Evolutionary conservation across 306 rosid genomes (phyloP), one percentile per base, ranked within the genome.

Genomic region (Prinsepia uniflora): DNA sequence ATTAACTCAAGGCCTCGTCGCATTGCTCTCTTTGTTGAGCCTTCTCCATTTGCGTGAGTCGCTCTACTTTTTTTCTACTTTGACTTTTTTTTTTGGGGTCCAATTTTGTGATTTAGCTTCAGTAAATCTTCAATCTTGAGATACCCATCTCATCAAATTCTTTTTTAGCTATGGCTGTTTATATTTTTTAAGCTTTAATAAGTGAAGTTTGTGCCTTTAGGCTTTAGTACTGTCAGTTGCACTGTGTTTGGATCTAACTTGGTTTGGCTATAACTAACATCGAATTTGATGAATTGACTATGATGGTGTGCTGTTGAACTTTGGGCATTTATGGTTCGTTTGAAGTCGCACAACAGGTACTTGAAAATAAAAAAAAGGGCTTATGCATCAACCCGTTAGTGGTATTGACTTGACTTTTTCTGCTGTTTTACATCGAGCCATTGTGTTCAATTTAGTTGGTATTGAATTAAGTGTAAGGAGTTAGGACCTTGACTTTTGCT

Each of bases 21-120:
- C 68, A 94, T 94, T 77, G 99, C 99, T 68, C 92, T 94, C 65
- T 94, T 94, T 57, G 96, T 94, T 36, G 99, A 94, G 84, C 99
- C 99, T 85, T 94, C 99, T 67, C 99, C 99, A 53, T 94, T 94
- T 70, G 89, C 99, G 99, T 91, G 79, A 86, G 97, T 82, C 9
- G 68, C 48, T 61, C 19, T 49, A 47, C 19, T 56, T 9, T 34
- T 36, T 50, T 43, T 22, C 65, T 10, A 4, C 53, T 43, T 50
- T 22, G 72, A 62, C 75, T 44, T 9, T 60, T 52, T 22, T 17
- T 12, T 0, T 30, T n/a, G 0, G 40, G 42, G 2, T 58, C n/a
- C 7, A 8, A 59, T 20, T 55, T 4, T 56, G 0, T 48, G 43
- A 43, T 52, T 39, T 46, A 14, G n/a, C 34, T 15, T 65, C 43